Percentiles rank a stretch among this genome's conserved stretches.
phyloP scores from a whole-genome alignment of 2,329 filamentous ascomycete species.

The Cladosporium sphaerospermum region DNA sequence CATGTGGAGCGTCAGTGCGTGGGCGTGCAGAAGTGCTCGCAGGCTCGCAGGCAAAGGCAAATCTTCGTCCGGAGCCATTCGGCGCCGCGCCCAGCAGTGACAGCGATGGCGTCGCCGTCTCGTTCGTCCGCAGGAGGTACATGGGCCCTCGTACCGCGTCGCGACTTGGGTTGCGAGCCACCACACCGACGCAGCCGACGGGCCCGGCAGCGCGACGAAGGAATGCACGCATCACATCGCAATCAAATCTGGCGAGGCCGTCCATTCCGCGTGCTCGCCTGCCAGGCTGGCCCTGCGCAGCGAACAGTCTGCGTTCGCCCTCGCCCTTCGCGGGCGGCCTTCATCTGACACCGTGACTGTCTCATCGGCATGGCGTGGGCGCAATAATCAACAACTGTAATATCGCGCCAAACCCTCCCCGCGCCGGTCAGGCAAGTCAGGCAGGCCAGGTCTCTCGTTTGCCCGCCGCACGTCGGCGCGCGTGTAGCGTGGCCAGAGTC shows the following conservation, averaged over 20 bases:
- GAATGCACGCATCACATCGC: conserved; percentile 4
- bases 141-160: conserved; percentile 6
- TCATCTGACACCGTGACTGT: conserved; percentile 9
- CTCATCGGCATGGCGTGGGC: conserved; percentile 8
- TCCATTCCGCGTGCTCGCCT: background rate
- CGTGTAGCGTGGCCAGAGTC: background rate
- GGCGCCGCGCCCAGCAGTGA: too few relatives aligned
- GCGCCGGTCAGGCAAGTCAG: background rate
- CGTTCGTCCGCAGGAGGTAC: background rate
- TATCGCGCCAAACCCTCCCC: background rate
- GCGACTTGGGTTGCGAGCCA: background rate
- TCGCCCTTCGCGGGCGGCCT: background rate
- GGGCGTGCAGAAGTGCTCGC: background rate
- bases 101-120: too few relatives aligned
- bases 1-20: conserved; percentile 3
- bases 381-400: conserved; percentile 8
- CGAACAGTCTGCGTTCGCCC: background rate
- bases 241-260: background rate
- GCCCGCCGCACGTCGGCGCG: background rate
- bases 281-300: too few relatives aligned
- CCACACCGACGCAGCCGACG: conserved; percentile 7
- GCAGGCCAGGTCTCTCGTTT: conserved; percentile 3
- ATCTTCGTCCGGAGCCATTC: background rate
- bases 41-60: background rate
- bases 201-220: conserved; percentile 4